Percentiles rank a stretch among this genome's conserved stretches.
Conservation (phyloP, 1,284 basidiomycete species). For the Leccinum variabile region DNA sequence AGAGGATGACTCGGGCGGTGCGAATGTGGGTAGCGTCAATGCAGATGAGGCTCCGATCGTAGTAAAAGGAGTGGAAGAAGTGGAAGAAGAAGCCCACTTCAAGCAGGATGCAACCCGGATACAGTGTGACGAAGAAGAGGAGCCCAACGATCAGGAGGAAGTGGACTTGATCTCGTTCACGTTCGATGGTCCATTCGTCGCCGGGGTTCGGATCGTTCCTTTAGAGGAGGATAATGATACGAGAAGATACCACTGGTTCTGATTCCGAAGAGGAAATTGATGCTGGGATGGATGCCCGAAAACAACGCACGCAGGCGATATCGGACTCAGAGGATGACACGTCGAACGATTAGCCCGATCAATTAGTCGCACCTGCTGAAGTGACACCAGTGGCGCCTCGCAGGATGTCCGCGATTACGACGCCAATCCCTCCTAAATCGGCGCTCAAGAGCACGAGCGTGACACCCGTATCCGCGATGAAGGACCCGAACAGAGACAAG, state of each 20-base stretch:
- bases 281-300: slow-evolving; percentile 2
- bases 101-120: slow-evolving; percentile 48
- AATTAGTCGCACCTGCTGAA: slow-evolving; percentile 10
- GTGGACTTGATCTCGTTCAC: slow-evolving; percentile 67
- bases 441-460: slow-evolving; percentile 40
- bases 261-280: slow-evolving; percentile 48
- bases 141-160: slow-evolving; percentile 59
- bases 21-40: slow-evolving; percentile 4
- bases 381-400: slow-evolving; percentile 39
- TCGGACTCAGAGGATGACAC: slow-evolving; percentile 47
- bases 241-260: slow-evolving; percentile 43
- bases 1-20: slow-evolving; percentile 50
- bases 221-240: slow-evolving; percentile 40
- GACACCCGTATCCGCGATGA: slow-evolving; percentile 37
- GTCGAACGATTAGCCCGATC: slow-evolving; percentile 16
- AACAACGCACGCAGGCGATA: slow-evolving; percentile 30
- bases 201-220: slow-evolving; percentile 46
- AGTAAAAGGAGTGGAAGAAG: slow-evolving; percentile 13
- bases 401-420: slow-evolving; percentile 58
- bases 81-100: slow-evolving; percentile 35
- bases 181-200: slow-evolving; percentile 60
- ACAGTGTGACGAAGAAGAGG: slow-evolving; percentile 46
- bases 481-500: slow-evolving; percentile 44
- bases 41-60: slow-evolving; percentile 16
- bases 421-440: slow-evolving; percentile 52